Evolutionary conservation across 2,329 filamentous ascomycete species (phyloP).

Genomic region (Monilinia fructicola): DNA sequence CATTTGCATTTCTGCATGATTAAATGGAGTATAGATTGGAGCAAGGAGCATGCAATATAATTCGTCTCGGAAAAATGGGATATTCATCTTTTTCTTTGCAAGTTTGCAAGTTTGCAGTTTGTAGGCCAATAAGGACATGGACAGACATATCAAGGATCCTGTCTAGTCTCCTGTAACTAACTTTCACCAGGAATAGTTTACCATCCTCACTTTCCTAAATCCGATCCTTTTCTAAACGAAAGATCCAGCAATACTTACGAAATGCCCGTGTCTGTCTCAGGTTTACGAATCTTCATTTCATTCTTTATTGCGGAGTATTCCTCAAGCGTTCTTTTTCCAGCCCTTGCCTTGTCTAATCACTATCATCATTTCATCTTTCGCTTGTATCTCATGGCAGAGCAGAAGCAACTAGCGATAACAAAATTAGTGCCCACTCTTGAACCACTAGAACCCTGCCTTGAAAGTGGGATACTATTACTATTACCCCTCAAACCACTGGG

Average conservation of each 20-base stretch:
- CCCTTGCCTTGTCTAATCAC: not conserved
- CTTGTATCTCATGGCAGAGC: not conserved
- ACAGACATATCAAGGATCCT: not conserved
- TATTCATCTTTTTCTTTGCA: not conserved
- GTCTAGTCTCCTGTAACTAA: not conserved
- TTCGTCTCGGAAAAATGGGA: not conserved
- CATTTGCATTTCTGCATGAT: not conserved
- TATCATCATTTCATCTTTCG: not conserved
- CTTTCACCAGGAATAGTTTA: not conserved
- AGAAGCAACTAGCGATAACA: not conserved
- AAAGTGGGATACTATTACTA: slow-evolving; percentile 2
- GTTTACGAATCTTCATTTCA: not conserved
- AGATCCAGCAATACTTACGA: no score
- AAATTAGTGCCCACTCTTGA: not conserved
- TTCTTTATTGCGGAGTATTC: not conserved
- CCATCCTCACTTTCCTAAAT: not conserved
- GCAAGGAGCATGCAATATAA: not conserved
- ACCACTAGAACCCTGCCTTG: not conserved
- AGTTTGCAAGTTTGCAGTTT: not conserved
- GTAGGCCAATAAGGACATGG: not conserved
- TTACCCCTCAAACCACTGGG: slow-evolving; percentile 5
- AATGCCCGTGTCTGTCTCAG: not conserved
- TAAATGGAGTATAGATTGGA: not conserved
- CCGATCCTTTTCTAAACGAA: not conserved
- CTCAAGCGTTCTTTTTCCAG: not conserved